These are phyloP conservation scores for Sugiyamaella americana DNA, from an alignment of 805 yeast species.

Conservation along the genomic window DNA sequence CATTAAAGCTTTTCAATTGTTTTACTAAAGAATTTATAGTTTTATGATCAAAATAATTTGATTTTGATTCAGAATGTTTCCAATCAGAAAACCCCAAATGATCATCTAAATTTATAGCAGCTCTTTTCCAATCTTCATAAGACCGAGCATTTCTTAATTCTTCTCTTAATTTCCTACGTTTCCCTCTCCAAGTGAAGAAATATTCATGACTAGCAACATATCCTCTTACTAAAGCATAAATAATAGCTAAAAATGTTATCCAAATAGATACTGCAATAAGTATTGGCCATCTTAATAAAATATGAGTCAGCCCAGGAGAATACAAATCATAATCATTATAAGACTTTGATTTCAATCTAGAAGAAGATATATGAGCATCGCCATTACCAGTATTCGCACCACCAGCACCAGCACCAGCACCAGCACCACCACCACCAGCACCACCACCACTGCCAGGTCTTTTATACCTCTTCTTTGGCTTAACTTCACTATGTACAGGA, in stretches of 20 bases:
- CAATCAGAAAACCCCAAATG: constrained; percentile 56
- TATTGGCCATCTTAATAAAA: constrained; percentile 60
- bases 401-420: too few species aligned
- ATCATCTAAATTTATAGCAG: constrained; percentile 53
- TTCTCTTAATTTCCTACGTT: constrained; percentile 44
- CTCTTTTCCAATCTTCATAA: constrained; percentile 57
- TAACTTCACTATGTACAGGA: constrained; percentile 29
- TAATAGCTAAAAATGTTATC: constrained; percentile 43
- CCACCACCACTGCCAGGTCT: neutral
- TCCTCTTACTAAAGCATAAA: constrained; percentile 49
- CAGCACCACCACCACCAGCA: neutral
- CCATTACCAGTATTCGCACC: neutral
- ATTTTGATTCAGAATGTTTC: constrained; percentile 49
- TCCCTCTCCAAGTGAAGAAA: constrained; percentile 54
- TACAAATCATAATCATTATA: neutral
- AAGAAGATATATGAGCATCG: neutral
- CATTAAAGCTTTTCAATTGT: constrained; percentile 35
- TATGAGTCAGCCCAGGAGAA: constrained; percentile 37
- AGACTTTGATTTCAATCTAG: neutral
- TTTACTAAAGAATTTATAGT: constrained; percentile 46
- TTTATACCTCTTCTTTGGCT: neutral
- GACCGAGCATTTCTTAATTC: constrained; percentile 43
- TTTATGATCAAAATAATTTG: constrained; percentile 62
- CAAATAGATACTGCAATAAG: constrained; percentile 47
- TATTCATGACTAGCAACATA: constrained; percentile 61